Evolutionary conservation across 306 rosid genomes (phyloP), one percentile per base, ranked within the genome.

Genomic region (Dicorynia guianensis): DNA sequence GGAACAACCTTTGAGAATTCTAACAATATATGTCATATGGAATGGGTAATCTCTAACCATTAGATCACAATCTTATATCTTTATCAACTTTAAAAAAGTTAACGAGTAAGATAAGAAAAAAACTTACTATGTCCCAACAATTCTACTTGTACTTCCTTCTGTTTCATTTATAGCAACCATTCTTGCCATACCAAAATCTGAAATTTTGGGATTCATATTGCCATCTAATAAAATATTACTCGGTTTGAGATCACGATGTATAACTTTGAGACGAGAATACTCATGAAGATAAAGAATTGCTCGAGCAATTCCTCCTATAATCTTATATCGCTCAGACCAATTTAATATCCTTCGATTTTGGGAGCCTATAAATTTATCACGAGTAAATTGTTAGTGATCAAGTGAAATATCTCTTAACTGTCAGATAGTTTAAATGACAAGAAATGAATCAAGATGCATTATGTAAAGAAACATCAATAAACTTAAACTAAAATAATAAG

Each of bases 181-280:
- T 52, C 73, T 82, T 10, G 87, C 87, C 79, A 69, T 77, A 1
- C 87, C 87, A 77, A 86, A 86, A 34, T 86, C 87, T 14, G 79
- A 71, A 10, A 82, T 86, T 33, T 82, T 86, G 1, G 87, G 58
- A 18, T 82, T 64, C 83, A 86, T 64, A 6, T 77, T 18, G 0
- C 1, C 17, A 25, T 79, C 89, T 33, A 82, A 36, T 2, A 85
- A 63, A 17, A 85, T 36, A 20, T 82, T 85, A 34, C 85, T 79
- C 9, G 79, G 66, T 73, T 85, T 85, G 4, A 85, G 69, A 74
- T 85, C 87, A 10, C 81, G 75, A 17, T 85, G 81, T 0, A 85
- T 76, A 5, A 82, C 79, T 72, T 55, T 75, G 20, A 85, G 69
- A 1, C 67, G 63, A 34, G 85, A 85, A 30, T 85, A 80, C 30